These are phyloP conservation scores for Cruciata laevipes DNA, from an alignment of 257 asterid genomes.

Conservation along the genomic window DNA sequence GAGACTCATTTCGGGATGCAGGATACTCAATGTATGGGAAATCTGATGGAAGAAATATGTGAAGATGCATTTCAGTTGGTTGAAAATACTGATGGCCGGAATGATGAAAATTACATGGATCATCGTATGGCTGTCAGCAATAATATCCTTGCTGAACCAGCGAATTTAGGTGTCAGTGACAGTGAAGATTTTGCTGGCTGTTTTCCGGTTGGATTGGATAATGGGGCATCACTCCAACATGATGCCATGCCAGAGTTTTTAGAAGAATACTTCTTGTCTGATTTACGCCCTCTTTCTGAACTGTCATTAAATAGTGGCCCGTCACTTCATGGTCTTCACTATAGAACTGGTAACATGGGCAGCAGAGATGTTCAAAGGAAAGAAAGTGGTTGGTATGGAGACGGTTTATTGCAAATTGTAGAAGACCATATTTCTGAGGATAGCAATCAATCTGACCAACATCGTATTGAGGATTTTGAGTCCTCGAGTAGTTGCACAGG, in stretches of 20 bases:
- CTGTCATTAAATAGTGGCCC: conserved; percentile 34
- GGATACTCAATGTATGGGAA: conserved; percentile 32
- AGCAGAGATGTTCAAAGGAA: conserved; percentile 35
- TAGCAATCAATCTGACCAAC: conserved; percentile 27
- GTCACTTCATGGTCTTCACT: conserved; percentile 26
- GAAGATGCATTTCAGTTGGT: conserved; percentile 71
- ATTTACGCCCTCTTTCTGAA: conserved; percentile 59
- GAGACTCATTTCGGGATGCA: conserved; percentile 26
- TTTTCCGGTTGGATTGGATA: conserved; percentile 25
- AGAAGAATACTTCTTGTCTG: conserved; percentile 86
- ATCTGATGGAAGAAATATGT: conserved; percentile 76
- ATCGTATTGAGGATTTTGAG: conserved; percentile 28
- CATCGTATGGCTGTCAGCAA: conserved; percentile 25
- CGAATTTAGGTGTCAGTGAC: conserved; percentile 16
- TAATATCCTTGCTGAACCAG: conserved; percentile 31
- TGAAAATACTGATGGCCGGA: conserved; percentile 40
- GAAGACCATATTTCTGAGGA: conserved; percentile 73
- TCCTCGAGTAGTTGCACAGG: conserved; percentile 42
- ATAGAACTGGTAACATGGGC: conserved; percentile 25
- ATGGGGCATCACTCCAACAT: conserved; percentile 33
- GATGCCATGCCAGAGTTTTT: conserved; percentile 50
- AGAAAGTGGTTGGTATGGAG: conserved; percentile 71
- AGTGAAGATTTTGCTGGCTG: conserved; percentile 18
- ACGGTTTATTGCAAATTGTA: conserved; percentile 46
- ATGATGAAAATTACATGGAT: conserved; percentile 41